Percentiles rank a stretch among this genome's conserved stretches.
These are phyloP conservation scores for Shiraia bambusicola DNA, from an alignment of 2,329 filamentous ascomycete species.

Conservation along the genomic window DNA sequence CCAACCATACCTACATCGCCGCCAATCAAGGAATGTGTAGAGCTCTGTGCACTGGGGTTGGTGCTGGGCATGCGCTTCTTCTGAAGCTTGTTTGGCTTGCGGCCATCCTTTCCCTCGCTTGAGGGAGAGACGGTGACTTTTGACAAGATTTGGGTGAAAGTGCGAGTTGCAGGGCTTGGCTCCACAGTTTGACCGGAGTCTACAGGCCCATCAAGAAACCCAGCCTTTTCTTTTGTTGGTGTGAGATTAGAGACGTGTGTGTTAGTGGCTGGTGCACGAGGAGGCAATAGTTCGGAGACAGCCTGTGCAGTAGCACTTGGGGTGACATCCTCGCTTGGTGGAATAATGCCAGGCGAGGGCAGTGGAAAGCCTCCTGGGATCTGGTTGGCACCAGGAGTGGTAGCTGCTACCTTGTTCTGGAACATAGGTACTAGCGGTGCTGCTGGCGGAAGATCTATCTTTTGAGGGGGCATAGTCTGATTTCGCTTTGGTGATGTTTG, in stretches of 20 bases:
- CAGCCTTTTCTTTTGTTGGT: slow-evolving; percentile 35
- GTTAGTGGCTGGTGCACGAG: slow-evolving; percentile 14
- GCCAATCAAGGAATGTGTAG: slow-evolving; percentile 70
- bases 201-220: slow-evolving; percentile 36
- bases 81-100: slow-evolving; percentile 84
- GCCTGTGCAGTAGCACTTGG: slow-evolving; percentile 27
- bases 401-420: slow-evolving; percentile 26
- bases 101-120: slow-evolving; percentile 52
- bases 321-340: slow-evolving; percentile 43
- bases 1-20: slow-evolving; percentile 19
- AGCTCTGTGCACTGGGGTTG: slow-evolving; percentile 88
- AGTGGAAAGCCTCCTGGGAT: slow-evolving; percentile 65
- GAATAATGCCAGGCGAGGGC: slow-evolving; percentile 45
- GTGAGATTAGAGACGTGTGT: slow-evolving; percentile 28
- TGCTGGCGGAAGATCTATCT: slow-evolving; percentile 27
- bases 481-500: slow-evolving; percentile 16
- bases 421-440: slow-evolving; percentile 14
- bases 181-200: slow-evolving; percentile 29
- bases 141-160: slow-evolving; percentile 42
- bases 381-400: slow-evolving; percentile 28
- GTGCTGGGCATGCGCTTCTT: slow-evolving; percentile 77
- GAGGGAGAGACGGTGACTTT: slow-evolving; percentile 57
- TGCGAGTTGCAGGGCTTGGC: slow-evolving; percentile 32
- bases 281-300: slow-evolving; percentile 23
- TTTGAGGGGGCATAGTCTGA: slow-evolving; percentile 24